phyloP scores from a whole-genome alignment of 163 green algal species.

The Scenedesmus sp. region DNA sequence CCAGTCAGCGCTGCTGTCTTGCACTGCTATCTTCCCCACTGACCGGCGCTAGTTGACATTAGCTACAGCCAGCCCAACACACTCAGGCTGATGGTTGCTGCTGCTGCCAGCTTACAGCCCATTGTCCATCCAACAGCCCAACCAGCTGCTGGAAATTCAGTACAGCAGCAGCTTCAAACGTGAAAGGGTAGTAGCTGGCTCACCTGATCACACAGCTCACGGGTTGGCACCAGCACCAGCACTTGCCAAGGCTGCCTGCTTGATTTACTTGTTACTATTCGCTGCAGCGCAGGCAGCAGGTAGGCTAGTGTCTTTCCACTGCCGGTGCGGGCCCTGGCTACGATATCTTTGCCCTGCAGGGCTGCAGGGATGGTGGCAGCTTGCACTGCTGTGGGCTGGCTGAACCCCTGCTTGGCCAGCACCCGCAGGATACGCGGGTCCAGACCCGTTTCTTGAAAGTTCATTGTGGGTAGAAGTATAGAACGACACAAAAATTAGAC shows the following conservation, averaged over 20 bases:
- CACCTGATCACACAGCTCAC: constrained; percentile 96
- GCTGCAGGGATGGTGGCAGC: constrained; percentile 76
- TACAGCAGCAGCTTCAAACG: not conserved
- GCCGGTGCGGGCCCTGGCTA: constrained; percentile 91
- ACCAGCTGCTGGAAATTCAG: not conserved
- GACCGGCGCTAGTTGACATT: not conserved
- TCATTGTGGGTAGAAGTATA: not conserved
- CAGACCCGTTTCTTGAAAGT: constrained; percentile 78
- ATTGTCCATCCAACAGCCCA: not conserved
- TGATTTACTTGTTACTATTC: constrained; percentile 67
- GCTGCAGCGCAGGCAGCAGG: constrained; percentile 91
- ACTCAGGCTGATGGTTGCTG: not conserved
- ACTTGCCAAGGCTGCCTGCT: constrained; percentile 74
- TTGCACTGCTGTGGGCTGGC: constrained; percentile 88
- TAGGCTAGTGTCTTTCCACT: constrained; percentile 98
- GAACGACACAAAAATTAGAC: not conserved
- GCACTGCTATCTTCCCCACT: not conserved
- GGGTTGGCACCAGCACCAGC: constrained; percentile 95
- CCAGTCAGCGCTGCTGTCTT: not conserved
- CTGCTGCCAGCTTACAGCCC: not conserved
- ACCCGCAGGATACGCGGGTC: constrained; percentile 88
- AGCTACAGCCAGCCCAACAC: not conserved
- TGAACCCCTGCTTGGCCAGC: constrained; percentile 82
- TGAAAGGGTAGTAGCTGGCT: not conserved
- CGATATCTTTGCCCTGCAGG: constrained; percentile 92